Evolutionary conservation across 345 rosid species (phyloP), one percentile per base, ranked within the genome.

Genomic region (Syzygium oleosum): DNA sequence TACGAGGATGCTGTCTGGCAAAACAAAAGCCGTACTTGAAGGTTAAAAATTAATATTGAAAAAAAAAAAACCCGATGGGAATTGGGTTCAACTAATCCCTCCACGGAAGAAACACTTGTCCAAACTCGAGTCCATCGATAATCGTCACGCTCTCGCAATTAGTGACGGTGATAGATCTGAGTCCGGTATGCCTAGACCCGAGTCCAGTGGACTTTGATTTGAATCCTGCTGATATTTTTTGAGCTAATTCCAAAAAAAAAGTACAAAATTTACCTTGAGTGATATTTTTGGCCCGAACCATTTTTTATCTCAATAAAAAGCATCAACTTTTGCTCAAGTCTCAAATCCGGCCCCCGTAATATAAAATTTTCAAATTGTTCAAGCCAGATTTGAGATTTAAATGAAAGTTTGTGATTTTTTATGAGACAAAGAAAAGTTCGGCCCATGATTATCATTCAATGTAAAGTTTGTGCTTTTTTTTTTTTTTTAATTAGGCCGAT

Each of bases 1-100:
- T 73, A 73, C 80, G 25, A 73, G 83, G 83, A 22, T 73, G 38
- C 83, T 73, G 49, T 73, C 83, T 73, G 49, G 14, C 83, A 41
- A 73, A 73, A 73, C 49, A 73, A 38, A 9, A 38, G 5, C 49
- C 8, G 46, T 9, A 41, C 27, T 2, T 34, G 49, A 25, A 3
- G 22, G 27, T 19, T 7, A 38, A 73, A 73, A 38, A 5, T 38
- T 73, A 12, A 19, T 68, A 31, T 31, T 19, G 83, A 19, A 68
- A 31, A 3, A 38, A 3, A 38, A 10, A 34, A 31, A 5, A 12
- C 12, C 4, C 19, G 6, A 17, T 16, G 23, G 80, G 27, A 43
- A 19, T 6, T 38, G 83, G 83, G 49, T 38, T 38, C 83, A 19
- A 19, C 83, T 5, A 12, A 19, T 34, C 14, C 80, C 83, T 1